Evolutionary conservation across 305 asterid genomes (phyloP), one percentile per base, ranked within the genome.

Genomic region (Fraxinus latifolia): DNA sequence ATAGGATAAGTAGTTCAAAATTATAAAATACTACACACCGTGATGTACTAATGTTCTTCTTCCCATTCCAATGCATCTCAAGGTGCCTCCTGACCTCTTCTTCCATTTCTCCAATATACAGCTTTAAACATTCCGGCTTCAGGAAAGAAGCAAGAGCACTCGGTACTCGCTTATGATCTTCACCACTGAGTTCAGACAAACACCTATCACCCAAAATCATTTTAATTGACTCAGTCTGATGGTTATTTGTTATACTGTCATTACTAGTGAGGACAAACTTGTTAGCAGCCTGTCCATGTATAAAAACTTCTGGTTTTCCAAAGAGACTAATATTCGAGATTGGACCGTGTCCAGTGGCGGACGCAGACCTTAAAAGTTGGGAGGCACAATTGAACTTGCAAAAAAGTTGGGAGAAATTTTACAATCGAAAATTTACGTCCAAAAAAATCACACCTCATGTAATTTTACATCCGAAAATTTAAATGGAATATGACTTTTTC

Each of bases 231-330:
- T 87, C 86, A 0, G 93, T 85, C 84, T 90, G 98, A 17, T 89
- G 90, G 76, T 88, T 91, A 79, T 87, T 84, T 34, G 91, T 11
- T 5, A 79, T 82, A 78, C 79, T 80, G 19, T 83, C 89, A 53
- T 89, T 92, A 31, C 84, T 79, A 0, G 91, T 74, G 83, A 91
- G 93, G 2, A 94, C 86, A 72, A 94, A 83, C 86, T 86, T 94
- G 89, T 93, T 94, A 37, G 97, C 98, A 5, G 91, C 93, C 77
- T 82, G 94, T 12, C 98, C 97, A 73, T 89, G 37, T 19, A 92
- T 87, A 36, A 94, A 90, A 17, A 91, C 95, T 1, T 95, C 88
- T 1, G 93, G 95, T 39, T 87, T 88, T 4, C 97, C 98, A 36
- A 94, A 93, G 12, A 94, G 95, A 74, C 89, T 92, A 68, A 91